A percentile compares a stretch with the other conserved stretches of the same genome.
These are phyloP conservation scores for Cephalotrichum gorgonifer DNA, from an alignment of 2,329 filamentous ascomycete genomes.

Conservation along the genomic window DNA sequence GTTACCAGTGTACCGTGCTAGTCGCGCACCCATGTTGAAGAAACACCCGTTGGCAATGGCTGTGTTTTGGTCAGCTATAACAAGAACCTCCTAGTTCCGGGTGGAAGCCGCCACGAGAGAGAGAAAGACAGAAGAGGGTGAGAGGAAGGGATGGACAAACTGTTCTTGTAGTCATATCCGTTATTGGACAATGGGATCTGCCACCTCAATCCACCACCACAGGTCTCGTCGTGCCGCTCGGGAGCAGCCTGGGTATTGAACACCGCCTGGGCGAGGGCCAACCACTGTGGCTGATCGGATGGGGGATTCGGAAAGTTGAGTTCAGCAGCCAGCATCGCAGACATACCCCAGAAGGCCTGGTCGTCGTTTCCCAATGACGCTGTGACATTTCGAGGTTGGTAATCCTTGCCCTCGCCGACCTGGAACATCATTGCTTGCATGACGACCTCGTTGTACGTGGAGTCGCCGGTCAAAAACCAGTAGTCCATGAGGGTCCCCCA, in stretches of 20 bases:
- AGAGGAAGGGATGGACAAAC: conserved; percentile 18
- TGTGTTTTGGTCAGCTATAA: conserved; percentile 10
- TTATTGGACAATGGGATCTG: conserved; percentile 66
- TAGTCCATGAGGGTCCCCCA: conserved; percentile 63
- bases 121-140: not conserved
- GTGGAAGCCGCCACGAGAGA: not conserved
- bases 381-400: conserved; percentile 50
- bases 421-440: conserved; percentile 48
- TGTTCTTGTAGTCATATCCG: conserved; percentile 69
- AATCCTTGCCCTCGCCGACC: conserved; percentile 44
- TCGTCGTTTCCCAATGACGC: conserved; percentile 58
- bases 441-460: conserved; percentile 48
- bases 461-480: conserved; percentile 57
- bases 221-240: conserved; percentile 54
- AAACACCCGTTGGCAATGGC: conserved; percentile 53
- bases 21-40: conserved; percentile 56
- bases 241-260: conserved; percentile 50
- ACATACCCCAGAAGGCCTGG: conserved; percentile 60
- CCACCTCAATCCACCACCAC: conserved; percentile 63
- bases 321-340: conserved; percentile 58
- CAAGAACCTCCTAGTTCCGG: not conserved
- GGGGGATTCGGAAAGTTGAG: conserved; percentile 50
- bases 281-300: conserved; percentile 43
- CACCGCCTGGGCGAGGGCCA: conserved; percentile 58
- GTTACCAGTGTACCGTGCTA: conserved; percentile 62